phyloP scores from a whole-genome alignment of 2,329 filamentous ascomycete species.

The Hymenoscyphus linearis region DNA sequence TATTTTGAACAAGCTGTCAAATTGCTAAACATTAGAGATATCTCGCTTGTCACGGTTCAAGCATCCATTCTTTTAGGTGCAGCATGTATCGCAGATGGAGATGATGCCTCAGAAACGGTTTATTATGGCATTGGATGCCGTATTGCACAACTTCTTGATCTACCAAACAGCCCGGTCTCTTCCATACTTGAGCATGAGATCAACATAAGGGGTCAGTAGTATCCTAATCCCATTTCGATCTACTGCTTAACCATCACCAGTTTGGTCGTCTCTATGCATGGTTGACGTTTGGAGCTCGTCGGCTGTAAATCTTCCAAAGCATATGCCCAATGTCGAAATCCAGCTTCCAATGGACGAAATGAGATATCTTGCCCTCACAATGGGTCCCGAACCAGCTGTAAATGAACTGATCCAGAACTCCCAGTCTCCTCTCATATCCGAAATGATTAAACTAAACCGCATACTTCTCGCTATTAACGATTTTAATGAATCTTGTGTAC shows the following conservation, averaged over 20 bases:
- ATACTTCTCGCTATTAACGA: conserved; percentile 39
- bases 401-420: neutral
- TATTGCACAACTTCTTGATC: conserved; percentile 20
- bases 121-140: conserved; percentile 22
- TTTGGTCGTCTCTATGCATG: conserved; percentile 24
- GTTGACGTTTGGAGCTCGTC: conserved; percentile 25
- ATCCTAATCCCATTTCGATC: neutral
- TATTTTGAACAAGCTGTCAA: conserved; percentile 14
- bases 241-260: conserved; percentile 11
- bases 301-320: conserved; percentile 17
- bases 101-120: conserved; percentile 17
- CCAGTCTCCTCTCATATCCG: conserved; percentile 24
- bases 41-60: conserved; percentile 21
- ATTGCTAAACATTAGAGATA: conserved; percentile 17
- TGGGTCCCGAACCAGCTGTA: neutral
- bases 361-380: conserved; percentile 8
- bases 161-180: conserved; percentile 12
- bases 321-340: conserved; percentile 17
- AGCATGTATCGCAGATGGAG: conserved; percentile 16
- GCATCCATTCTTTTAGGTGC: conserved; percentile 22
- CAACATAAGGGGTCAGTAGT: conserved; percentile 18
- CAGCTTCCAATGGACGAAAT: conserved; percentile 20
- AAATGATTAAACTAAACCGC: conserved; percentile 37
- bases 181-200: conserved; percentile 17
- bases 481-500: conserved; percentile 33